Evolutionary conservation across 2,329 filamentous ascomycete genomes (phyloP).

Genomic region (Hortaea sp.): DNA sequence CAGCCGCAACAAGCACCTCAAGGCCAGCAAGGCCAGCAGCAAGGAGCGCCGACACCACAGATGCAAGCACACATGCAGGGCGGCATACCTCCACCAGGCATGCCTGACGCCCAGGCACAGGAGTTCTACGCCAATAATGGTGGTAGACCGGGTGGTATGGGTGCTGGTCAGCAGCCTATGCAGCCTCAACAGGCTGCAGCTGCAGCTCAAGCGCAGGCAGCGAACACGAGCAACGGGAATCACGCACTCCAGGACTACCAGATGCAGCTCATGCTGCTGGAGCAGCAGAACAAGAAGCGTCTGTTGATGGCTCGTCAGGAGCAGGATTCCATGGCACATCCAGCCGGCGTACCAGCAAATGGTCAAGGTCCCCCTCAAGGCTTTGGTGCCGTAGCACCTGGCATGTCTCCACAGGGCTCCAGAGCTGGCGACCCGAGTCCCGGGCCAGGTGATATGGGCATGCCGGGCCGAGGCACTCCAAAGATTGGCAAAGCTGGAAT

Average conservation of each 20-base stretch:
- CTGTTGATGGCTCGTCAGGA: slow-evolving; percentile 74
- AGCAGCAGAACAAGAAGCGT: slow-evolving; percentile 80
- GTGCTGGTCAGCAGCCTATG: not conserved
- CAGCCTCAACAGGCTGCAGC: not conserved
- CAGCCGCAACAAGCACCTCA: not conserved
- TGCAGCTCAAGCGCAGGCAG: slow-evolving; percentile 9
- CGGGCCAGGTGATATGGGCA: slow-evolving; percentile 70
- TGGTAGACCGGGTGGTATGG: slow-evolving; percentile 12
- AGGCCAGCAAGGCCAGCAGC: slow-evolving; percentile 18
- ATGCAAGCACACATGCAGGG: not conserved
- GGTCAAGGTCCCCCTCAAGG: slow-evolving; percentile 27
- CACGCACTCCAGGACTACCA: slow-evolving; percentile 80
- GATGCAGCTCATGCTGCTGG: slow-evolving; percentile 79
- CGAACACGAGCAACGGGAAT: slow-evolving; percentile 50
- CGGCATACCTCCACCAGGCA: not conserved
- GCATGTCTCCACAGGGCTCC: slow-evolving; percentile 61
- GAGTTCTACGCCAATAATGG: slow-evolving; percentile 22
- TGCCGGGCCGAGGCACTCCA: slow-evolving; percentile 63
- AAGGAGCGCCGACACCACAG: slow-evolving; percentile 51
- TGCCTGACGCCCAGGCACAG: slow-evolving; percentile 28
- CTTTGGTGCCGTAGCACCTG: slow-evolving; percentile 20
- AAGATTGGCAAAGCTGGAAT: slow-evolving; percentile 61
- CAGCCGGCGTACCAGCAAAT: slow-evolving; percentile 30
- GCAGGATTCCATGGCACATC: slow-evolving; percentile 56
- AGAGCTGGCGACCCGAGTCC: slow-evolving; percentile 59